phyloP scores from a whole-genome alignment of 257 asterid species.

The Nicotiana noctiflora region DNA sequence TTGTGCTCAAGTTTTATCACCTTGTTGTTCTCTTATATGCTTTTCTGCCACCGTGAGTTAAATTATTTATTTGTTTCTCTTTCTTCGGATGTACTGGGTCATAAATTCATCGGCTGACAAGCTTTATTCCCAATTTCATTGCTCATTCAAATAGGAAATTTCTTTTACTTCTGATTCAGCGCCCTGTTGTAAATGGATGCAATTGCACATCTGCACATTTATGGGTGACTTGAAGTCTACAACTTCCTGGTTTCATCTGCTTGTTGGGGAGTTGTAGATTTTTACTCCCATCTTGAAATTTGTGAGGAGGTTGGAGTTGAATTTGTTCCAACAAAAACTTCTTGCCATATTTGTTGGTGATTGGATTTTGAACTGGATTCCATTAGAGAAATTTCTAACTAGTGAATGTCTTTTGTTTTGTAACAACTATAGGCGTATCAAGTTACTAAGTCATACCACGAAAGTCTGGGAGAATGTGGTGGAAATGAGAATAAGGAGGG shows the following conservation, averaged over 20 bases:
- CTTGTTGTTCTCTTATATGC: not conserved
- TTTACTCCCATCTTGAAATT: not conserved
- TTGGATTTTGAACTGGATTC: not conserved
- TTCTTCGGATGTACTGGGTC: too few species aligned
- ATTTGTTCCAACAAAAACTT: not conserved
- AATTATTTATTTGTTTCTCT: not conserved
- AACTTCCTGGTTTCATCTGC: not conserved
- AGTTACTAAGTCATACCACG: too few species aligned
- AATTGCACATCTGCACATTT: not conserved
- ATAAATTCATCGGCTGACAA: slow-evolving; percentile 5
- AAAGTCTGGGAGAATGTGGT: too few species aligned
- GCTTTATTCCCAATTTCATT: not conserved
- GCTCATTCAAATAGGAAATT: not conserved
- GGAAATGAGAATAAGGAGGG: too few species aligned
- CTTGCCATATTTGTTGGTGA: not conserved
- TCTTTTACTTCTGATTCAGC: not conserved
- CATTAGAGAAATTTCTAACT: not conserved
- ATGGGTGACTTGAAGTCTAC: not conserved
- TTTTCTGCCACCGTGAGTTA: not conserved
- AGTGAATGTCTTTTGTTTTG: slow-evolving; percentile 8
- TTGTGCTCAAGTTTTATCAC: not conserved
- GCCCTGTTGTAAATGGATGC: not conserved
- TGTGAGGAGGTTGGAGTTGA: not conserved
- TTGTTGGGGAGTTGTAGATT: not conserved
- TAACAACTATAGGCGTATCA: too few species aligned